Base-by-base conservation (phyloP, 257 asterid genomes). In the Solanum pennellii region DNA sequence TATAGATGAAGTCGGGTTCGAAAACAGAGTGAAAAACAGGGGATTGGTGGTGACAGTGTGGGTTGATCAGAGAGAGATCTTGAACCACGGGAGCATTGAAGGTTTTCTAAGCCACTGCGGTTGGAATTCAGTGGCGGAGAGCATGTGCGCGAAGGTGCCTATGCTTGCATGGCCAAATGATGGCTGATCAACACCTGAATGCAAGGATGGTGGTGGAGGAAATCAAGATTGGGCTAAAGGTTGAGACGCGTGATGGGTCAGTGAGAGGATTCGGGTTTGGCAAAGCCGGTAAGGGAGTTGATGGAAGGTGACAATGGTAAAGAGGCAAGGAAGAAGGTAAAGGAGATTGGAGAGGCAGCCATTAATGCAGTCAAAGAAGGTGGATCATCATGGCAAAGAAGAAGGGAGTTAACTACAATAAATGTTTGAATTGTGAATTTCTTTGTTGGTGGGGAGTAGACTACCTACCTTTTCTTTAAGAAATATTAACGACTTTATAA, bases 111-210 rank as follows among this genome's bases (percentile, higher is more conserved):
- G 83, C 56, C 83, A 75, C 56, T 75, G 49, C 3, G 56, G 97
- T 0, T 93, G 95, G 95, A 93, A 93, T 72, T 95, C 98, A 0
- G 95, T 90, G 1, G 1, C 93, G 76, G 98, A 95, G 75, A 94
- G 93, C 25, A 89, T 93, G 15, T 92, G 98, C 27, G 93, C 96
- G 2, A 39, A 39, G 56, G 31, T 75, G 6, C 56, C 56, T 1
- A 39, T 75, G 23, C 56, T 75, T 33, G 33, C 97, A 0, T 95
- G 97, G 97, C 98, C 96, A n/a, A 1, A 90, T 94, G 95, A 89
- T 93, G 93, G 94, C 98, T 62, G 98, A 95, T 86, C 98, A 95
- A 68, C 90, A 42, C 3, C 42, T 94, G 42, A 93, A 94, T 39
- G 97, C 94, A 1, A 91, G 87, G 87, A 89, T 93, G 82, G 82